Evolutionary conservation across 176 grass and related monocot species (phyloP).

Genomic region (Avena eriantha): DNA sequence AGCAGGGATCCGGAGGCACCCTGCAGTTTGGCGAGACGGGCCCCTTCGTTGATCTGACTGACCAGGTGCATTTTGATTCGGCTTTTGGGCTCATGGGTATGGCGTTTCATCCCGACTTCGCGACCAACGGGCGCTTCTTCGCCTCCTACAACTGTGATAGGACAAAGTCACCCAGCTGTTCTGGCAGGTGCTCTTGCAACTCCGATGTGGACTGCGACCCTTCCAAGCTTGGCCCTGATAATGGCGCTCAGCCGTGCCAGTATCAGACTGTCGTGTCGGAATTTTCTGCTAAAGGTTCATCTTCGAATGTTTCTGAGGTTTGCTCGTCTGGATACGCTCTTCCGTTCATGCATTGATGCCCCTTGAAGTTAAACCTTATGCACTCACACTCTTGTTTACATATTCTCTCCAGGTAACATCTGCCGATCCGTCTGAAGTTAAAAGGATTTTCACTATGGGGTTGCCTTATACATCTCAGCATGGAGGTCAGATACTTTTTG

Average conservation of each 20-base stretch:
- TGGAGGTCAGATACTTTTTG: slow-evolving; percentile 87
- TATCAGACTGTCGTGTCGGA: slow-evolving; percentile 79
- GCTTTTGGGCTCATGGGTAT: slow-evolving; percentile 87
- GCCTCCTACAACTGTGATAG: slow-evolving; percentile 96
- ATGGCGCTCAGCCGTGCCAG: slow-evolving; percentile 88
- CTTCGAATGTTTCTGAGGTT: slow-evolving; percentile 76
- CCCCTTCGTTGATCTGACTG: slow-evolving; percentile 87
- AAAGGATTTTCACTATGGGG: slow-evolving; percentile 92
- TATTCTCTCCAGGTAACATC: slow-evolving; percentile 50
- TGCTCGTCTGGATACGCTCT: slow-evolving; percentile 7
- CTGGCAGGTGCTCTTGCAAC: slow-evolving; percentile 82
- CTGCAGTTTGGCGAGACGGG: slow-evolving; percentile 56
- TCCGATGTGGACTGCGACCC: slow-evolving; percentile 88
- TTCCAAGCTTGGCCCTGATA: slow-evolving; percentile 65
- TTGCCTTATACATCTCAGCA: slow-evolving; percentile 74
- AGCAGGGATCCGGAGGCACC: slow-evolving; percentile 71
- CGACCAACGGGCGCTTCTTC: slow-evolving; percentile 86
- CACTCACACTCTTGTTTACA: background rate
- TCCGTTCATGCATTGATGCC: slow-evolving; percentile 22
- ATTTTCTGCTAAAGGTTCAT: slow-evolving; percentile 78
- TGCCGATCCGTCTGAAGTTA: slow-evolving; percentile 76
- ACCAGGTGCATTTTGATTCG: slow-evolving; percentile 78
- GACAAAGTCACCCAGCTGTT: slow-evolving; percentile 62
- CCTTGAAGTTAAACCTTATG: background rate
- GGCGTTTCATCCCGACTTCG: slow-evolving; percentile 80